phyloP scores from a whole-genome alignment of 2,329 filamentous ascomycete species.

The Stylonectria norvegica region DNA sequence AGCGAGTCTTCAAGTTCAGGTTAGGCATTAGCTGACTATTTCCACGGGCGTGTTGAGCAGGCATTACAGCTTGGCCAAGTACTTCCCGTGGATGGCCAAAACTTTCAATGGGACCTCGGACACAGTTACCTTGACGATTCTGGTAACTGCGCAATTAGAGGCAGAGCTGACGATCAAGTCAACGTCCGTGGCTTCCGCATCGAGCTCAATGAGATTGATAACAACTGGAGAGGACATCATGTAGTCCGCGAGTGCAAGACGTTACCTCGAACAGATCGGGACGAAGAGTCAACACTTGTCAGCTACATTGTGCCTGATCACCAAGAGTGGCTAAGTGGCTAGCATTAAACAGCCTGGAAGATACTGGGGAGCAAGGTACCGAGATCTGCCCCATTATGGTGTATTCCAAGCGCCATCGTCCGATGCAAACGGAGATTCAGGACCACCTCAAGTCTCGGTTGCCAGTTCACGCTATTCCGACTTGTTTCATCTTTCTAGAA shows the following conservation, averaged over 20 bases:
- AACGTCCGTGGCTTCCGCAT: conserved; percentile 97
- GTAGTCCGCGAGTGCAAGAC: conserved; percentile 83
- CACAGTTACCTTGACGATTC: too few relatives aligned
- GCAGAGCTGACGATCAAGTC: conserved; percentile 82
- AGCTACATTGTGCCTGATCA: conserved; percentile 81
- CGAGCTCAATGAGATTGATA: conserved; percentile 91
- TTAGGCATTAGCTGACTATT: too few relatives aligned
- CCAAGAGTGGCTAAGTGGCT: too few relatives aligned
- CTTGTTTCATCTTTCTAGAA: conserved; percentile 34
- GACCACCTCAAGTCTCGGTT: conserved; percentile 20
- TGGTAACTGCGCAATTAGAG: too few relatives aligned
- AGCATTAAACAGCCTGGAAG: conserved; percentile 52
- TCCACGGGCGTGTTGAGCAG: conserved; percentile 85
- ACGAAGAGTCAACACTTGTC: conserved; percentile 75
- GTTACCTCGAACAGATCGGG: conserved; percentile 52
- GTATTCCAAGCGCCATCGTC: conserved; percentile 43
- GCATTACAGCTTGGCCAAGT: conserved; percentile 81
- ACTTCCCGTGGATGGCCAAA: conserved; percentile 92
- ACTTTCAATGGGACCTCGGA: conserved; percentile 72
- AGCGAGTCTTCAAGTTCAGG: background rate
- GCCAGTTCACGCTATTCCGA: conserved; percentile 35
- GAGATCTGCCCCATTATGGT: conserved; percentile 43
- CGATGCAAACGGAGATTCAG: conserved; percentile 45
- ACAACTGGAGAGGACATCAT: conserved; percentile 68
- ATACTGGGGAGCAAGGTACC: conserved; percentile 51